These are phyloP conservation scores for Fusarium begoniae DNA, from an alignment of 2,329 filamentous ascomycete genomes.

Conservation along the genomic window DNA sequence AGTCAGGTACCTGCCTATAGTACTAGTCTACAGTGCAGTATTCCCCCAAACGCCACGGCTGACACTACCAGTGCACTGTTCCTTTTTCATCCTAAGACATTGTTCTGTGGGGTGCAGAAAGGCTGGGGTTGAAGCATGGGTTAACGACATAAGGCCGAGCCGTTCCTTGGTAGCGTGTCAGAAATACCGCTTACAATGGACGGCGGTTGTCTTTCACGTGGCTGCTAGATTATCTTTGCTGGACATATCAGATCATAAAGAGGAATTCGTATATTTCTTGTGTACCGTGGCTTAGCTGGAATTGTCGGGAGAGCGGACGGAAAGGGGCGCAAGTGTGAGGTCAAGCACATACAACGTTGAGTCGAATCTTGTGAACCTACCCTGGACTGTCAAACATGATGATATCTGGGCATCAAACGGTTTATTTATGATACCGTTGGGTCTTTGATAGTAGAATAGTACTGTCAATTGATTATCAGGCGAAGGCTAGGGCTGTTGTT, in stretches of 20 bases:
- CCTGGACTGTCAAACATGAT: neutral
- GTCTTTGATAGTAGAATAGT: rapidly evolving
- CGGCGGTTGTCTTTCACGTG: neutral
- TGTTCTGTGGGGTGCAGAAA: conserved; percentile 26
- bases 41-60: neutral
- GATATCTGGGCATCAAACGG: neutral
- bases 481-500: neutral
- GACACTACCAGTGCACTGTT: neutral
- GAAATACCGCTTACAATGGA: neutral
- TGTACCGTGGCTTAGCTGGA: neutral
- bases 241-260: neutral
- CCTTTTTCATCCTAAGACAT: neutral
- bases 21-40: neutral
- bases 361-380: neutral
- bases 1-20: neutral
- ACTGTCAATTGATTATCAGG: neutral
- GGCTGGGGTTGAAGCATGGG: conserved; percentile 12
- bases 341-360: neutral
- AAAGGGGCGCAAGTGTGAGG: neutral
- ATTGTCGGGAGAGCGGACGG: neutral
- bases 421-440: neutral
- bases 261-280: neutral
- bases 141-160: neutral
- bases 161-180: neutral
- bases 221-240: neutral